Base-by-base conservation (phyloP, 768 basidiomycete genomes). In the Kwoniella mangroviensis region DNA sequence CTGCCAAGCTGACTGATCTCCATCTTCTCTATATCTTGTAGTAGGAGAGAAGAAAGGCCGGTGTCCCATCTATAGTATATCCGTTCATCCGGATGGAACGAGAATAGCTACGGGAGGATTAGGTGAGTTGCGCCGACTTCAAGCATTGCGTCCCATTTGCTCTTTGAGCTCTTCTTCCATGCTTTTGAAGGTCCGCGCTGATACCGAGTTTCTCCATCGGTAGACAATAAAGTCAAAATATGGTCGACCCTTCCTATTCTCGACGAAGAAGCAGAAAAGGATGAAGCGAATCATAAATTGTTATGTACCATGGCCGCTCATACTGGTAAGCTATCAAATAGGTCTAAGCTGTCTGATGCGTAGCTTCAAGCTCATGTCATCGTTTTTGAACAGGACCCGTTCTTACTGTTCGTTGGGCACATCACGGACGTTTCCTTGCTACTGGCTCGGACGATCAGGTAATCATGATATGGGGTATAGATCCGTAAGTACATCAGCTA, bases 241-340 rank as follows among this genome's bases (percentile, higher is more conserved):
- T 99, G 96, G 96, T 92, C 92, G 71, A 98, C 97, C 0, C 90
- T 92, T 71, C 95, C 97, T 0, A 96, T 98, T 74, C 85, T 98
- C n/a, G 90, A 90, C 72, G 84, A 87, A 15, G 86, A 88, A 22
- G 74, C 53, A 86, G 92, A 34, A 89, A 92, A 78, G 82, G 84
- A 71, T 88, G 90, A 55, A 87, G 90, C 68, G 86, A 92, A 83
- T 34, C 94, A 92, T 15, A 96, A 94, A 80, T 88, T 91, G 15
- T 85, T 98, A 28, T 94, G 92, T 75, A 98, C 96, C 0, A 86
- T 98, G 64, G 89, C 91, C 1, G 92, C 93, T 88, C 97, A 99
- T 81, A 93, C 92, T 0, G 96, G 96, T 83, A 26, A 61, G 83
- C 66, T 54, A 45, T 21, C 53, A 2, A 19, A 34, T 34, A 6